phyloP scores from a whole-genome alignment of 2,329 filamentous ascomycete species.

The Decorospora gaudefroyi region DNA sequence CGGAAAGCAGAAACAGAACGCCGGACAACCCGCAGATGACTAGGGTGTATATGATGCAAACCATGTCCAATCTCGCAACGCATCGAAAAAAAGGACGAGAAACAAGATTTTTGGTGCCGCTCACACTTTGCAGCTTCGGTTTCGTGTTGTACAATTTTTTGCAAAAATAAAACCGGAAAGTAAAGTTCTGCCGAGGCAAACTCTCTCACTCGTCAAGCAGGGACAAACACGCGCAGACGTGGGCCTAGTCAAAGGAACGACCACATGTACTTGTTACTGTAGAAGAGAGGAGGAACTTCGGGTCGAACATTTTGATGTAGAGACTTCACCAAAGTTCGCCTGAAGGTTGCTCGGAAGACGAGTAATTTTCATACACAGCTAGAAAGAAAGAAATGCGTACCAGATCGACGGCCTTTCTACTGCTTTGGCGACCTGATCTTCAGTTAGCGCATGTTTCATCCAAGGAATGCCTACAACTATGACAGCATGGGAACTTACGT shows the following conservation, averaged over 20 bases:
- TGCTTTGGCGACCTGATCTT: conserved; percentile 41
- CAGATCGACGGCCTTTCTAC: conserved; percentile 24
- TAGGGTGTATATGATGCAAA: conserved; percentile 4
- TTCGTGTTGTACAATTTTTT: conserved; percentile 26
- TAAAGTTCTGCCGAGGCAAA: conserved; percentile 2
- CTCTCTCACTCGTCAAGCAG: conserved; percentile 8
- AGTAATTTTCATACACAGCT: conserved; percentile 42
- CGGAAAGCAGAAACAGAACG: conserved; percentile 1
- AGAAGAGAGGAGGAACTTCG: conserved; percentile 1
- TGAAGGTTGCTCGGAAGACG: conserved; percentile 22
- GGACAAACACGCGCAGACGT: conserved; percentile 26
- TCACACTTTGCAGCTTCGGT: conserved; percentile 13
- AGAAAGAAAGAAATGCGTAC: conserved; percentile 3
- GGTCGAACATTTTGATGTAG: conserved; percentile 28
- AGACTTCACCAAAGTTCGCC: conserved; percentile 28
- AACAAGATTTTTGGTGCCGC: conserved; percentile 15
- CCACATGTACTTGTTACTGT: conserved; percentile 7
- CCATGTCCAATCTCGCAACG: background rate
- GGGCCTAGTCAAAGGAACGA: conserved; percentile 48
- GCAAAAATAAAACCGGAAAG: background rate
- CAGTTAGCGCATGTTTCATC: conserved; percentile 25
- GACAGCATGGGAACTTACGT: conserved; percentile 48
- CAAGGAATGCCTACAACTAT: conserved; percentile 30
- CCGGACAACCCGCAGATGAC: background rate
- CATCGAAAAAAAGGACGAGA: background rate